Evolutionary conservation across 2,329 filamentous ascomycete genomes (phyloP), one percentile per base, ranked within the genome.

Genomic region (Lecanicillium sp.): DNA sequence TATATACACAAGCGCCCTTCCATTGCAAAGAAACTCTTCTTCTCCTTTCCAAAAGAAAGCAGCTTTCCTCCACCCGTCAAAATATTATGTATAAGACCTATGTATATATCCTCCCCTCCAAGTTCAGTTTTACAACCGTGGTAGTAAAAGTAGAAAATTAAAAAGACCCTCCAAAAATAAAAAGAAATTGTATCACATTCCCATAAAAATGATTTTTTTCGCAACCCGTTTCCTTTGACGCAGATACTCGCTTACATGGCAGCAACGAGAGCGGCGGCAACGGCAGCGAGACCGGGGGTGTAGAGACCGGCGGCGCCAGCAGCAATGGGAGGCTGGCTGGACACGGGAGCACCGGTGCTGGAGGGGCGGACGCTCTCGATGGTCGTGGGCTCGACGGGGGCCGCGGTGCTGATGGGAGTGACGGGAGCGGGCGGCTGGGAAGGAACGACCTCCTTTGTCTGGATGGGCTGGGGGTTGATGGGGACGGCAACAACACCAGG

Each of bases 211-310:
- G 42, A 41, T 3, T 33, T 21, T 19, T 21, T 15, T n/a, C 15
- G 15, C 38, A 10, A 41, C 14, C n/a, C 4, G 8, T 5, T 35
- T 35, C 15, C 1, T 17, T 20, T n/a, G 12, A 37, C 6, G 19
- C 14, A 5, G 17, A n/a, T 3, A 17, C 14, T 19, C 33, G 36
- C 41, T 53, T 56, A 58, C 41, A 57, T 47, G 40, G 48, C 51
- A 49, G 43, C 52, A 27, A 54, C 50, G 39, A 54, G 12, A 20
- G 45, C 52, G 32, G 58, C 21, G n/a, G 48, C 55, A 29, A 58
- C 17, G 26, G 53, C 51, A n/a, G 52, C 49, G 37, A 56, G 30
- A 27, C 53, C 48, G 29, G 57, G 35, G 9, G 50, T 33, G 24
- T 44, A 42, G 44, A 52, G 48, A 14, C 29, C 45, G 14, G 51